Conservation (phyloP, 371 early-diverging fungal genomes). For the Syncephalis fuscata region DNA sequence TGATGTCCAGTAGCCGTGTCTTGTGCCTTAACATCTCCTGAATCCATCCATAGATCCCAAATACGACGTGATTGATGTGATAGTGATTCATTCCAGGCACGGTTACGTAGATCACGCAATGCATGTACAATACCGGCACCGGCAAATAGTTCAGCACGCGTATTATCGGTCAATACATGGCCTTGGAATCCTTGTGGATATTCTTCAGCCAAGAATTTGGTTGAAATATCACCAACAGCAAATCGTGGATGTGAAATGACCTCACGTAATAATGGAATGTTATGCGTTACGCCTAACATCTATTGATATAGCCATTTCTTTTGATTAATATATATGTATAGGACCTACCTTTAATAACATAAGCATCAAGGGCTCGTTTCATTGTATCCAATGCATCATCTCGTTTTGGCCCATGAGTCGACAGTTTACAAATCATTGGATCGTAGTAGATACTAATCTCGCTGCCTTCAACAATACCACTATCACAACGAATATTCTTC, state of each 20-base stretch:
- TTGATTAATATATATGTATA: not conserved
- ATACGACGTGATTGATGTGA: conserved; percentile 6
- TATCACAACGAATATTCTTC: conserved; percentile 57
- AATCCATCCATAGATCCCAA: conserved; percentile 35
- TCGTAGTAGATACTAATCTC: conserved; percentile 77
- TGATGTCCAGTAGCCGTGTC: conserved; percentile 10
- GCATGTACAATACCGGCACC: conserved; percentile 48
- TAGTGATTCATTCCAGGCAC: conserved; percentile 22
- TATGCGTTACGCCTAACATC: conserved; percentile 72
- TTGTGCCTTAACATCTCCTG: conserved; percentile 8
- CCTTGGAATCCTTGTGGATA: conserved; percentile 86
- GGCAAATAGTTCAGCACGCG: conserved; percentile 38
- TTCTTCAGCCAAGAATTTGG: conserved; percentile 80
- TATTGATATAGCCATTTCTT: not conserved
- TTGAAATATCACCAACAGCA: conserved; percentile 59
- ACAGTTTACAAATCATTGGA: conserved; percentile 78
- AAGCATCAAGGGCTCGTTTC: conserved; percentile 70
- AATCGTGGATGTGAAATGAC: conserved; percentile 70
- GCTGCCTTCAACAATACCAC: conserved; percentile 63
- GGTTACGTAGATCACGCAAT: conserved; percentile 43
- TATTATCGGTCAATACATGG: conserved; percentile 24
- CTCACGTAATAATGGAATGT: conserved; percentile 81
- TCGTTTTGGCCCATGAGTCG: conserved; percentile 67
- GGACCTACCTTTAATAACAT: conserved; percentile 63
- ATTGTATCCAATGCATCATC: conserved; percentile 55